Conservation (phyloP, 2,329 filamentous ascomycete species). For the Bipolaris cookei region DNA sequence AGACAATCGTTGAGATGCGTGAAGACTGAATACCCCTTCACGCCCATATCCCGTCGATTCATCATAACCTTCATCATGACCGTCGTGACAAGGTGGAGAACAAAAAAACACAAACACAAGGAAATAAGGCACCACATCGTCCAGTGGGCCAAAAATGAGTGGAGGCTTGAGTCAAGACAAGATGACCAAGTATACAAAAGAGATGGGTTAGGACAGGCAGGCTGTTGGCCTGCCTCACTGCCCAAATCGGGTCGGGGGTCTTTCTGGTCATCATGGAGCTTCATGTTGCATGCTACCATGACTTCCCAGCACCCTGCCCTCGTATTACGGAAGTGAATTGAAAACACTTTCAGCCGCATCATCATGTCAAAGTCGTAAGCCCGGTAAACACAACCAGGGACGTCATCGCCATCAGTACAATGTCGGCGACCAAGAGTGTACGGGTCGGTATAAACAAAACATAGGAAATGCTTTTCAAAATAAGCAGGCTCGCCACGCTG, state of each 20-base stretch:
- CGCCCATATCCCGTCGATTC: conserved; percentile 21
- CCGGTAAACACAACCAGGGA: conserved; percentile 14
- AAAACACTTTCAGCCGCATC: conserved; percentile 36
- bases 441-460: conserved; percentile 35
- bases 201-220: conserved; percentile 19
- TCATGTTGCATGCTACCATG: not conserved
- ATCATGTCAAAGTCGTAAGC: conserved; percentile 33
- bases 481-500: conserved; percentile 26
- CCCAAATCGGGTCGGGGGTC: not conserved
- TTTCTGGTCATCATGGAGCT: not conserved
- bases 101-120: conserved; percentile 17
- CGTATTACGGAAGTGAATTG: conserved; percentile 36
- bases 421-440: conserved; percentile 25
- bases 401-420: conserved; percentile 22
- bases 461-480: conserved; percentile 43
- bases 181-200: conserved; percentile 37
- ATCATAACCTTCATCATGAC: conserved; percentile 34
- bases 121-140: conserved; percentile 26
- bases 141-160: conserved; percentile 25
- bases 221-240: not conserved
- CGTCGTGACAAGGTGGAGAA: conserved; percentile 32
- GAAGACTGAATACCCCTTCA: conserved; percentile 20
- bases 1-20: conserved; percentile 31
- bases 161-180: conserved; percentile 28
- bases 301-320: conserved; percentile 10